A percentile compares a stretch with the other conserved stretches of the same genome.
These are phyloP conservation scores for Saxophila tyrrhenica DNA, from an alignment of 495 filamentous ascomycete species.

Conservation along the genomic window DNA sequence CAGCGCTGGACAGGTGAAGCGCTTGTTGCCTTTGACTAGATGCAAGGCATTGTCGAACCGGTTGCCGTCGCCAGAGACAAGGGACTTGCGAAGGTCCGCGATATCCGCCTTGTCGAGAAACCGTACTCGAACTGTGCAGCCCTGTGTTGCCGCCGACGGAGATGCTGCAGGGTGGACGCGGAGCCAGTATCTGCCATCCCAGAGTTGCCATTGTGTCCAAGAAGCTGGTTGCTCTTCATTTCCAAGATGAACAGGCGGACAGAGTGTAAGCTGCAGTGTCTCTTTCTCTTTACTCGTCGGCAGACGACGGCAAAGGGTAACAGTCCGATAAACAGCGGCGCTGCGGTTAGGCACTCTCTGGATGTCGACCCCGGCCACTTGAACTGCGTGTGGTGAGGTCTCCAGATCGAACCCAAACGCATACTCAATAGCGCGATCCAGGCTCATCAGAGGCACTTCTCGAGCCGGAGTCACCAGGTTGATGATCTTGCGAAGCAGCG, in stretches of 20 bases:
- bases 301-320: background rate
- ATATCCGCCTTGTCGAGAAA: slow-evolving; percentile 8
- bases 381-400: background rate
- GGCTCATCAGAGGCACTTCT: background rate
- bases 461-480: background rate
- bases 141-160: background rate
- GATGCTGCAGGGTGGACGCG: slow-evolving; percentile 30
- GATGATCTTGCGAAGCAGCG: slow-evolving; percentile 2
- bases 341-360: background rate
- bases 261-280: background rate
- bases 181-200: slow-evolving; percentile 81
- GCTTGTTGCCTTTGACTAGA: background rate
- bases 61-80: background rate
- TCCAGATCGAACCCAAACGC: background rate
- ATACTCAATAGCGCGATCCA: background rate
- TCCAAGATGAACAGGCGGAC: background rate
- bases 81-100: background rate
- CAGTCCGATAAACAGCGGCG: background rate
- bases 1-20: slow-evolving; percentile 10
- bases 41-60: background rate
- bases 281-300: background rate
- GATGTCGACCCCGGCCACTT: background rate
- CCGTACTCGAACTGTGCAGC: slow-evolving; percentile 1
- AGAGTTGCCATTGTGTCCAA: slow-evolving; percentile 44
- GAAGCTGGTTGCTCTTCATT: background rate